Conservation (phyloP, 2,329 filamentous ascomycete genomes). For the Penicillium nordicum region DNA sequence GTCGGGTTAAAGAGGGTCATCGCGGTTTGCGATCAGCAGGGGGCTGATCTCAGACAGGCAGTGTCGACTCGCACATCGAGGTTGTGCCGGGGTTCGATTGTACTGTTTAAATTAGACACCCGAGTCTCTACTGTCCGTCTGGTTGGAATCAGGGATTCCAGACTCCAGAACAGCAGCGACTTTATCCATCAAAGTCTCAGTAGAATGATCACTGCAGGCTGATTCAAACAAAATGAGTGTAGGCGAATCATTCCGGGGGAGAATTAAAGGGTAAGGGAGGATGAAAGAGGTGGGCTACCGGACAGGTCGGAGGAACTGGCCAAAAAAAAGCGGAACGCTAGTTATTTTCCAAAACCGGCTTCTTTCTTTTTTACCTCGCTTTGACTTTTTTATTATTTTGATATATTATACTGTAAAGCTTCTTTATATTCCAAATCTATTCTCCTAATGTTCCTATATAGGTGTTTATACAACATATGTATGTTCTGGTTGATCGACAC, state of each 20-base stretch:
- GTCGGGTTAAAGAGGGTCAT: slow-evolving; percentile 60
- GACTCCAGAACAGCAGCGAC: slow-evolving; percentile 5
- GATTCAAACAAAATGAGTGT: slow-evolving; percentile 5
- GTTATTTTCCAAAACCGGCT: slow-evolving; percentile 13
- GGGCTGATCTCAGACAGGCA: slow-evolving; percentile 26
- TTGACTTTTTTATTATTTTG: neutral
- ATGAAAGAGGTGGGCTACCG: slow-evolving; percentile 19
- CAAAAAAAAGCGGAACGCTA: slow-evolving; percentile 18
- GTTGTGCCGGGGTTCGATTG: slow-evolving; percentile 5
- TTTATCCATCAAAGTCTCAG: slow-evolving; percentile 12
- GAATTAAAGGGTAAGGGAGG: slow-evolving; percentile 15
- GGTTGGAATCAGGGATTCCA: slow-evolving; percentile 5
- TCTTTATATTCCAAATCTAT: neutral
- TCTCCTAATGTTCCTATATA: neutral
- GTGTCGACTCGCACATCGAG: slow-evolving; percentile 21
- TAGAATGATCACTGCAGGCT: slow-evolving; percentile 9
- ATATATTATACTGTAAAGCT: neutral
- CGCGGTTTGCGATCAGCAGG: slow-evolving; percentile 33
- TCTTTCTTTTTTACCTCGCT: neutral
- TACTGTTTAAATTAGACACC: slow-evolving; percentile 2
- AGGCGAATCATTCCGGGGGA: slow-evolving; percentile 12
- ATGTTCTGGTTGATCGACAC: slow-evolving; percentile 8
- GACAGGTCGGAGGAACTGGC: slow-evolving; percentile 22
- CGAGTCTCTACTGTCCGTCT: slow-evolving; percentile 11
- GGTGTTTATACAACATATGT: neutral